phyloP scores from a whole-genome alignment of 352 stramenopile species.

The Pythium dissimile region DNA sequence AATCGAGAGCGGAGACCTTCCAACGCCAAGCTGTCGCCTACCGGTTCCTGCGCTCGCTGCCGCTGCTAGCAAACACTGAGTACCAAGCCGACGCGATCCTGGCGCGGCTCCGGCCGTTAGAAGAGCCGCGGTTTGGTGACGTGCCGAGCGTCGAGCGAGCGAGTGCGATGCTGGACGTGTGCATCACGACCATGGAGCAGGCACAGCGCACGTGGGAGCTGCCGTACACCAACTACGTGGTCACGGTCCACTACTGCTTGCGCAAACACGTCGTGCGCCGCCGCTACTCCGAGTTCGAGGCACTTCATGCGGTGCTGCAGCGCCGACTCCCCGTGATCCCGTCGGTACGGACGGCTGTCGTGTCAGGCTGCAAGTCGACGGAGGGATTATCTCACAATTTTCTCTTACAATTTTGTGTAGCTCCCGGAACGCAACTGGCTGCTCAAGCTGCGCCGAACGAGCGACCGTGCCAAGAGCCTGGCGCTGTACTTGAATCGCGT shows the following conservation, averaged over 20 bases:
- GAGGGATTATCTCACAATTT: too few species aligned
- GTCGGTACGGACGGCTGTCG: constrained; percentile 13
- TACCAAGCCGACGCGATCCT: constrained; percentile 33
- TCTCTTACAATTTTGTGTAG: constrained; percentile 9
- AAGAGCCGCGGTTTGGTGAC: constrained; percentile 15
- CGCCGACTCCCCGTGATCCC: constrained; percentile 49
- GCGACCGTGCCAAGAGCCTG: constrained; percentile 32
- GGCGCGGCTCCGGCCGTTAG: constrained; percentile 40
- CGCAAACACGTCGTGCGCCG: constrained; percentile 63
- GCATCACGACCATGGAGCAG: constrained; percentile 57
- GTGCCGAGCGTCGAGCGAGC: constrained; percentile 31
- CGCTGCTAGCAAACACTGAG: constrained; percentile 36
- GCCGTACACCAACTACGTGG: constrained; percentile 74
- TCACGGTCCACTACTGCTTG: constrained; percentile 70
- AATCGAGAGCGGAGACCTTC: constrained; percentile 24
- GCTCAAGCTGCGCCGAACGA: constrained; percentile 36
- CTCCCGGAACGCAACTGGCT: constrained; percentile 45
- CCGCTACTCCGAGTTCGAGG: constrained; percentile 60
- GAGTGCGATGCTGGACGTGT: constrained; percentile 59
- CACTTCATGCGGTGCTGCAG: constrained; percentile 40
- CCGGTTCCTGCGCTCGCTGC: constrained; percentile 56
- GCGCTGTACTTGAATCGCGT: constrained; percentile 50
- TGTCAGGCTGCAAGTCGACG: not conserved
- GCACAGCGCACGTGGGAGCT: constrained; percentile 45
- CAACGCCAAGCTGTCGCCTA: constrained; percentile 63